Percentiles rank a stretch among this genome's conserved stretches.
phyloP scores from a whole-genome alignment of 176 grass and related monocot genomes.

The Ensete ventricosum region DNA sequence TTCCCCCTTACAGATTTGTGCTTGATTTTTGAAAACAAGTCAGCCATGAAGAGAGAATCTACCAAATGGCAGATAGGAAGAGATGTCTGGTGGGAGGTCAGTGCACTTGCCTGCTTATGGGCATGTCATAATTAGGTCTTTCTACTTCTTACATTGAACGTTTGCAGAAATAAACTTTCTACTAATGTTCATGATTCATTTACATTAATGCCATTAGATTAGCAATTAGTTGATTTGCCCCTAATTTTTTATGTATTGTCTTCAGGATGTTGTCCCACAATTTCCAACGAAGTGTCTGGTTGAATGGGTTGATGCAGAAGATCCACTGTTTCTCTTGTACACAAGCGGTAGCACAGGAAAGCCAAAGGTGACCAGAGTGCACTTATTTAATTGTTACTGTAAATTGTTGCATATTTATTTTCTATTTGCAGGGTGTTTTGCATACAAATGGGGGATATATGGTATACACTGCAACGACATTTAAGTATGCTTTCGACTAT shows the following conservation, averaged over 20 bases:
- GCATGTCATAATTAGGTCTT: not conserved
- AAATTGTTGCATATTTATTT: conserved; percentile 9
- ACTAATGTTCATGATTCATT: not conserved
- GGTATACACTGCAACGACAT: conserved; percentile 85
- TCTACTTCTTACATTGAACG: not conserved
- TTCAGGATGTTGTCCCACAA: conserved; percentile 60
- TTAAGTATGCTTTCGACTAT: conserved; percentile 94
- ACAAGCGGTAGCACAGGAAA: conserved; percentile 97
- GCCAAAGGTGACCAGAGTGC: conserved; percentile 49
- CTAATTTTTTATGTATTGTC: not conserved
- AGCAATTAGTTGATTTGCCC: not conserved
- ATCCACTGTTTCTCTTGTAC: conserved; percentile 94
- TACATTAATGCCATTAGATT: not conserved
- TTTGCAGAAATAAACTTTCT: not conserved
- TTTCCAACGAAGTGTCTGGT: conserved; percentile 66
- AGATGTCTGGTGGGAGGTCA: conserved; percentile 92
- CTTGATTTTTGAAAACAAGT: conserved; percentile 72
- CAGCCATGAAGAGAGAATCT: conserved; percentile 59
- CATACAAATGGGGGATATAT: conserved; percentile 96
- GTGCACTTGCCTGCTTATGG: not conserved
- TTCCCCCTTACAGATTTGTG: conserved; percentile 45
- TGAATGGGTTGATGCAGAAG: conserved; percentile 96
- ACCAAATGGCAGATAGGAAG: conserved; percentile 56
- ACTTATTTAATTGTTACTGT: conserved; percentile 1
- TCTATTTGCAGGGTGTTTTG: conserved; percentile 58